These are phyloP conservation scores for Gossypium arboreum DNA, from an alignment of 345 rosid species.

Conservation along the genomic window DNA sequence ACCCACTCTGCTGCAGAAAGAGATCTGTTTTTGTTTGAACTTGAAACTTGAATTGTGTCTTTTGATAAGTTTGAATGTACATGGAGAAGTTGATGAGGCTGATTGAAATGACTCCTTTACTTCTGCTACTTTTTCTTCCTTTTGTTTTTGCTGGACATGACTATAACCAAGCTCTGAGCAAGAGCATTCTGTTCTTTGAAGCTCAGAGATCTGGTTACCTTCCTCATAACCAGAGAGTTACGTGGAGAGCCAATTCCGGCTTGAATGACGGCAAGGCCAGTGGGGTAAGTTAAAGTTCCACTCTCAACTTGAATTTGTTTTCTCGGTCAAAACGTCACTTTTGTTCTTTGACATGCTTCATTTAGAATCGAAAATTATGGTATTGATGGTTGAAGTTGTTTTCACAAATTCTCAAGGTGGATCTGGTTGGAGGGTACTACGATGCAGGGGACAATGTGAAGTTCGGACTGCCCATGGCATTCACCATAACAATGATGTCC, in stretches of 20 bases:
- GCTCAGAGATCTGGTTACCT: constrained; percentile 97
- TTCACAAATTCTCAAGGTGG: constrained; percentile 46
- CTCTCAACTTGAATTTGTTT: neutral
- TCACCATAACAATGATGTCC: constrained; percentile 96
- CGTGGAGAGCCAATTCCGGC: constrained; percentile 92
- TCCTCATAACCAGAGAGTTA: constrained; percentile 80
- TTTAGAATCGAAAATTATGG: neutral
- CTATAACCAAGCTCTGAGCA: constrained; percentile 84
- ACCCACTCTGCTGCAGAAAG: constrained; percentile 10
- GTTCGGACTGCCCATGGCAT: constrained; percentile 98
- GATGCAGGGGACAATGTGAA: constrained; percentile 99
- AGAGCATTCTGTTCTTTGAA: constrained; percentile 94
- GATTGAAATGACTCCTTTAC: constrained; percentile 39
- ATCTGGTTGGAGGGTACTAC: constrained; percentile 95
- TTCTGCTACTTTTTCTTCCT: constrained; percentile 57
- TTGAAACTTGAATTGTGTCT: neutral
- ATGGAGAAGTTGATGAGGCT: constrained; percentile 35
- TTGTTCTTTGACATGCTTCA: no score
- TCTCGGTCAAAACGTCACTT: neutral
- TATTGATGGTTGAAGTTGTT: neutral
- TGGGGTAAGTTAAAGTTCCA: constrained; percentile 55
- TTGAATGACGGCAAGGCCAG: constrained; percentile 91
- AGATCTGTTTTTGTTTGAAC: constrained; percentile 13
- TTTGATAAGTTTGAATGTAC: neutral
- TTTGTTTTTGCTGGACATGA: constrained; percentile 75